A percentile compares a stretch with the other conserved stretches of the same genome.
Evolutionary conservation across 2,329 filamentous ascomycete genomes (phyloP).

Genomic region (Colletotrichum tabaci): DNA sequence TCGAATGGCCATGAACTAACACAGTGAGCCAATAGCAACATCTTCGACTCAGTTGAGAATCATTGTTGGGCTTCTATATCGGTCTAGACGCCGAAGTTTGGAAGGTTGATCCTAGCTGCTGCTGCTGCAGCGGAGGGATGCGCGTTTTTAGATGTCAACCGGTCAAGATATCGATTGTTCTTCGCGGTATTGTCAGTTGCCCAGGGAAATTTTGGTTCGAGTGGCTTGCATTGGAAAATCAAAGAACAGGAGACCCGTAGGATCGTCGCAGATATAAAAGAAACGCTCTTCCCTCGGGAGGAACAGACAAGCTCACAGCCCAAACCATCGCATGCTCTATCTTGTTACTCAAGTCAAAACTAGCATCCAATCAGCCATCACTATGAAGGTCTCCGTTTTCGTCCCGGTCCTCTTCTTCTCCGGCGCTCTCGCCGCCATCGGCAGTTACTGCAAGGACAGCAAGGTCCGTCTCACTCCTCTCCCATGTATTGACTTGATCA

Average conservation of each 20-base stretch:
- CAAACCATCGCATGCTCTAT: background rate
- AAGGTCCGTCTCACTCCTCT: slow-evolving; percentile 14
- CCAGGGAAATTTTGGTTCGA: background rate
- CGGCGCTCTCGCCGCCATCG: slow-evolving; percentile 24
- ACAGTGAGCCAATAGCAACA: slow-evolving; percentile 2
- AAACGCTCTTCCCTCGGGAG: background rate
- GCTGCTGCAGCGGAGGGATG: background rate
- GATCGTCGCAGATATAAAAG: slow-evolving; percentile 14
- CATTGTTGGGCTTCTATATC: background rate
- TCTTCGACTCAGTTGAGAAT: background rate
- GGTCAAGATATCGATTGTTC: too few relatives aligned
- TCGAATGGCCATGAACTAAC: background rate
- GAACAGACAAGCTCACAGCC: background rate
- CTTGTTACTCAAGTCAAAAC: too few relatives aligned
- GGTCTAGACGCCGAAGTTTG: slow-evolving; percentile 6
- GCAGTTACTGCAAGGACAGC: slow-evolving; percentile 32
- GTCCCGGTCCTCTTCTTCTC: slow-evolving; percentile 24
- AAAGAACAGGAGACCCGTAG: too few relatives aligned
- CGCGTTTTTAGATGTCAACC: background rate
- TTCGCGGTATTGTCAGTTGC: background rate
- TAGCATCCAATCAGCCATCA: background rate
- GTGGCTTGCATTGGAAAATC: background rate
- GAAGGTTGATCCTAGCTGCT: background rate
- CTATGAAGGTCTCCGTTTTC: slow-evolving; percentile 22
- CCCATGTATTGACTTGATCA: background rate